Evolutionary conservation across 1,284 basidiomycete species (phyloP).

Genomic region (Ceratobasidium sp.): DNA sequence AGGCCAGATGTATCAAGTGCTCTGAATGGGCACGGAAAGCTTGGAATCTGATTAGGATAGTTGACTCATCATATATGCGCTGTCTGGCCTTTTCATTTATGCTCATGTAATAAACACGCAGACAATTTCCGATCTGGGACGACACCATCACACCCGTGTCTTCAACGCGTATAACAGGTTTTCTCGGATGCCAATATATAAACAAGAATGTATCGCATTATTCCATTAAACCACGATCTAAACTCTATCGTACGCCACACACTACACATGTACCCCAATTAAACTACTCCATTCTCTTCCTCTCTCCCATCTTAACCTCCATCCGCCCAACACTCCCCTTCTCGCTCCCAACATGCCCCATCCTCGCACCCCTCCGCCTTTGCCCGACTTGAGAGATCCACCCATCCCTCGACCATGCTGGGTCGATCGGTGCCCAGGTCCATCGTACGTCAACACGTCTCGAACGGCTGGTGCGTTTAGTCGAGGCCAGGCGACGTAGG

Average conservation of each 20-base stretch:
- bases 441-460: constrained; percentile 86
- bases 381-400: constrained; percentile 62
- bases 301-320: constrained; percentile 67
- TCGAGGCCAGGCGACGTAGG: constrained; percentile 95
- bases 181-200: no score
- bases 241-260: background rate
- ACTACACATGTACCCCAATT: background rate
- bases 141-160: no score
- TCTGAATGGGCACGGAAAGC: no score
- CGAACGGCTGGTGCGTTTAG: constrained; percentile 75
- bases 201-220: background rate
- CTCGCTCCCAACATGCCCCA: constrained; percentile 57
- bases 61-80: no score
- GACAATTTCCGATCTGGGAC: no score
- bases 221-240: constrained; percentile 5
- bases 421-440: constrained; percentile 84
- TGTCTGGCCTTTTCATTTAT: no score
- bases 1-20: no score
- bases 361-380: constrained; percentile 53
- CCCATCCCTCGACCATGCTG: constrained; percentile 78
- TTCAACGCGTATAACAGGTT: no score
- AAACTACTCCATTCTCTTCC: constrained; percentile 71
- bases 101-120: no score
- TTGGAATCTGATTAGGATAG: no score
- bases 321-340: constrained; percentile 50